phyloP scores from a whole-genome alignment of 1,284 basidiomycete genomes.

The Thecaphora frezii region DNA sequence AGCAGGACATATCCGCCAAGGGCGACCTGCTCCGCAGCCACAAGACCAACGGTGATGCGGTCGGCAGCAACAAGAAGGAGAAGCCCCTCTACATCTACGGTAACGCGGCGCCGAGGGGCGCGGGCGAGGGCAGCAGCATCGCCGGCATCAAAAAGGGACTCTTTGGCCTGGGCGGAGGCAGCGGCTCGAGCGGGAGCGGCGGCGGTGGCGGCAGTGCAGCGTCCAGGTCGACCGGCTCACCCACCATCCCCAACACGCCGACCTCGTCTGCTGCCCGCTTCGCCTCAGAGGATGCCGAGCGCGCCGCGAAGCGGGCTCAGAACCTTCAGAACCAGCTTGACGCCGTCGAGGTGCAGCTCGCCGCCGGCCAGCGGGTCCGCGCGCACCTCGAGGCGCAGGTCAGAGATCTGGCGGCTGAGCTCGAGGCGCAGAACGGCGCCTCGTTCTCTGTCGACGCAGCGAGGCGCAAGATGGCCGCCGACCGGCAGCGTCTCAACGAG shows the following conservation, averaged over 20 bases:
- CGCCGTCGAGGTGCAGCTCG: conserved; percentile 71
- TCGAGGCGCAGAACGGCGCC: conserved; percentile 70
- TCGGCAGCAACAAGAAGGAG: conserved; percentile 10
- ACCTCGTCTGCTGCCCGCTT: neutral
- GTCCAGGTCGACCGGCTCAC: neutral
- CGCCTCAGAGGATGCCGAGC: conserved; percentile 3
- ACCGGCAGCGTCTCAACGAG: conserved; percentile 67
- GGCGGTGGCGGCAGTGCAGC: neutral
- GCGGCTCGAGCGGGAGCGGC: neutral
- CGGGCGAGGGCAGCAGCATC: neutral
- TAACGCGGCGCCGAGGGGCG: conserved; percentile 9
- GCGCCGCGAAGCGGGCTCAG: conserved; percentile 4
- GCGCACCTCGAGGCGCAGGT: conserved; percentile 70
- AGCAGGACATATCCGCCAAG: conserved; percentile 53
- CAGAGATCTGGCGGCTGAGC: conserved; percentile 68
- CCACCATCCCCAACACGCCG: neutral
- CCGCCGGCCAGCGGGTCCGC: conserved; percentile 66
- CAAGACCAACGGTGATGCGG: conserved; percentile 9
- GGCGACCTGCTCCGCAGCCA: conserved; percentile 43
- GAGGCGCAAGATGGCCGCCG: conserved; percentile 66
- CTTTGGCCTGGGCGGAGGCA: neutral
- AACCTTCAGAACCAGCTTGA: conserved; percentile 64
- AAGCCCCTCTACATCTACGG: conserved; percentile 39
- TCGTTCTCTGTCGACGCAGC: conserved; percentile 69
- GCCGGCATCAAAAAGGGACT: neutral